Evolutionary conservation across 805 yeast species (phyloP), one percentile per base, ranked within the genome.

Genomic region (Candida suzukii): DNA sequence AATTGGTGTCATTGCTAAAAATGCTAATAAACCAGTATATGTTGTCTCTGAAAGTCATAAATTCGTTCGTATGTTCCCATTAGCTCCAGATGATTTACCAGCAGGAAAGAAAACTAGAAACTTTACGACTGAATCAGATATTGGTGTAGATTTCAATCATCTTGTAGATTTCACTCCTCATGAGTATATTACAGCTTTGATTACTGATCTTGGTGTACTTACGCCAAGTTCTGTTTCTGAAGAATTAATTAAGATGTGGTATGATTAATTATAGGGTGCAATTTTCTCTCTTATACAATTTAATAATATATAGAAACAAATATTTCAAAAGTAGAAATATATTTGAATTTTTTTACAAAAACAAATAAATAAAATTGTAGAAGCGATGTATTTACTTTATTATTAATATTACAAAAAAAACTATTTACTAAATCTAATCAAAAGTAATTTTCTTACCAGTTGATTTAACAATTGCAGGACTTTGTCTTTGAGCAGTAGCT

Each of bases 161-260:
- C 67, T 70, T 39, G 76, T 88, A 38, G 99, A 93, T 62, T 95
- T 88, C 65, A 93, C 99, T 0, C 95, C 97, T 12, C 96, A 93
- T 63, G 91, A 90, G 52, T 88, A 82, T 56, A 85, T 93, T 41
- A 93, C 99, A 3, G 98, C 98, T 3, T 73, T 93, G 50, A 88
- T 93, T 45, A 91, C 99, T 3, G 99, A 93, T 60, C 70, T 93
- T 48, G 99, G 99, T 16, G 97, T 93, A 1, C 71, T 93, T 50
- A 93, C 99, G 7, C 96, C 99, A 12, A 83, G 95, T 45, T 98
- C 98, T 0, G 99, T 93, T 18, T 83, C 95, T n/a, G 99, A 93
- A 61, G 99, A 93, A 65, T 74, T 93, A 62, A 93, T 93, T 60
- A 93, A 93, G 65, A 88, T 93, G 79, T 93, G 97, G 97, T 90